Evolutionary conservation across 768 basidiomycete genomes (phyloP), one percentile per base, ranked within the genome.

Genomic region (Coprinellus micaceus): DNA sequence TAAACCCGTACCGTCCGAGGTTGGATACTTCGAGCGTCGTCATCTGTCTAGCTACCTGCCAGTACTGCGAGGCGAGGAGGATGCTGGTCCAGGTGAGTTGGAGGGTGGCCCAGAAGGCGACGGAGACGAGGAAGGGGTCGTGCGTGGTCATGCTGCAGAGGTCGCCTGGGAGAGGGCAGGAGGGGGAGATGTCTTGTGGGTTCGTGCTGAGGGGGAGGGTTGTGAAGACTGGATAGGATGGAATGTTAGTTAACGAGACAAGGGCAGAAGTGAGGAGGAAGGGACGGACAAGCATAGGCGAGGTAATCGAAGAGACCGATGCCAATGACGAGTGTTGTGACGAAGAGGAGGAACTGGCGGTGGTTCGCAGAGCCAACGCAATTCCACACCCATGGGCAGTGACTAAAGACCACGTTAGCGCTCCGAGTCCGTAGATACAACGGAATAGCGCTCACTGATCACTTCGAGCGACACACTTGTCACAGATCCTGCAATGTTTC

Each of bases 321-420:
- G 1, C 93, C 94, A 25, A 85, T 62, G 22, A 98, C 91, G 22
- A 99, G 84, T 2, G 89, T 86, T 0, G 80, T 74, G 40, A 99
- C 89, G 65, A 99, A 99, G n/a, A 96, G 68, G 25, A 98, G 75
- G 73, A 99, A 99, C 68, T 98, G 93, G 4, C 96, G 88, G 64
- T 98, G 97, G 64, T 98, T 99, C 62, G 91, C 88, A 39, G 84
- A 78, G 21, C 97, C 97, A 93, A 92, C 85, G 69, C 96, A 98
- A 71, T 98, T 98, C 95, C 95, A 99, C 15, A 98, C 87, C 97
- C 97, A 99, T 1, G 96, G 97, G 63, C 97, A 98, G 64, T 99
- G 95, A 64, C 94, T 96, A 46, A 7, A 53, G 26, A 41, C 10
- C 26, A 45, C 26, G 19, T 1, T 47, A 10, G 43, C 57, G 29